Evolutionary conservation across 805 yeast species (phyloP), one percentile per base, ranked within the genome.

Genomic region (Hanseniaspora occidentalis): DNA sequence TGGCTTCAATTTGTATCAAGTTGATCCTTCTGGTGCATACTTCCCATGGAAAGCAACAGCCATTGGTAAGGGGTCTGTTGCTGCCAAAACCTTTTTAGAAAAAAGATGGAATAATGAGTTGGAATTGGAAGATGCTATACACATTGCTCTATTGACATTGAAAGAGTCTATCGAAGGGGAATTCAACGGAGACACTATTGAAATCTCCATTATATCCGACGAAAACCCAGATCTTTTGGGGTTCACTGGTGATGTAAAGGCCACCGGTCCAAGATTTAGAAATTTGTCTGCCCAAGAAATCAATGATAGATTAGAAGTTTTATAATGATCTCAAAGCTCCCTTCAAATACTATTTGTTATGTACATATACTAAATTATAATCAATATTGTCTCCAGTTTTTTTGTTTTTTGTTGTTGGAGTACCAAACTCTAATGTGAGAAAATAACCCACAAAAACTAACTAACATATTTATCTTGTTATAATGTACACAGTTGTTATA

Each of bases 1-100:
- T 51, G 69, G 74, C 13, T 88, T 74, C 61, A 83, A 83, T 57
- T 69, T 92, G 45, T 92, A 92, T 61, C 99, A 92, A 64, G 94
- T 92, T 37, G 99, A 92, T 65, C 99, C 99, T 4, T 82, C 95
- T 3, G 99, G 99, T 8, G 78, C 96, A 31, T 92, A 81, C 61
- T 92, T 84, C 71, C 97, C 99, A 8, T 92, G 99, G 99, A 92
- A 89, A 64, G 98, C 98, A 29, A 89, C 98, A 3, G 97, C 98
- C 19, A 92, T 92, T 52, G 99, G 99, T 48, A 88, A 86, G 58
- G 94, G 96, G 20, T 79, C 96, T 3, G 77, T 77, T 35, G 84
- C 94, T n/a, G 98, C 97, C 26, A 92, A 94, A 68, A 89, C 97
- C 1, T 92, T 92, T 53, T 66, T 92, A 56, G 99, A 92, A 61